Percentiles rank a stretch among this genome's conserved stretches.
Evolutionary conservation across 139 green algal genomes (phyloP).

Genomic region (Chlorella sp.): DNA sequence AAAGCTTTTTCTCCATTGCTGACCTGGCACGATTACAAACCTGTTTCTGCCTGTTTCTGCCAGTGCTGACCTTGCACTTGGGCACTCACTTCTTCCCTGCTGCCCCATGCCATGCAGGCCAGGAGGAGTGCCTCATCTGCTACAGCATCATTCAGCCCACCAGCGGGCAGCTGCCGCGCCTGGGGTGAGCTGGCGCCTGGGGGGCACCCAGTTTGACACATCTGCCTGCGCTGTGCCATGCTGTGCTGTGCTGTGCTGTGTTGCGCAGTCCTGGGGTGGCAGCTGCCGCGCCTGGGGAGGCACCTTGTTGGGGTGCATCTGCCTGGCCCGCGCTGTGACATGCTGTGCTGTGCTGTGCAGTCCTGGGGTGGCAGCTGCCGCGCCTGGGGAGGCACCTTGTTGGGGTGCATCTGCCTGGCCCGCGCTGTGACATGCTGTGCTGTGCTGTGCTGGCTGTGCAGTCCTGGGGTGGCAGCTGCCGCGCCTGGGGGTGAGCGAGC

Average conservation of each 20-base stretch:
- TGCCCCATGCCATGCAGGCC: slow-evolving; percentile 53
- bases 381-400: too few species aligned
- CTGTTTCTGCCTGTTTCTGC: too few species aligned
- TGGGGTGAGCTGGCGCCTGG: slow-evolving; percentile 44
- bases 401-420: too few species aligned
- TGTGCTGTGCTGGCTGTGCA: not conserved
- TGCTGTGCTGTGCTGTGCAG: not conserved
- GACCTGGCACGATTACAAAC: too few species aligned
- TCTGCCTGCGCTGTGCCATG: not conserved
- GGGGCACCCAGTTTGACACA: too few species aligned
- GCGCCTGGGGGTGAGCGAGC: too few species aligned
- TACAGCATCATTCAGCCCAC: slow-evolving; percentile 89
- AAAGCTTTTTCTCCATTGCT: too few species aligned
- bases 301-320: too few species aligned
- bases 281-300: not conserved
- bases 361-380: not conserved
- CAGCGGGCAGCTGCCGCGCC: slow-evolving; percentile 82
- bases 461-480: not conserved
- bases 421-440: not conserved
- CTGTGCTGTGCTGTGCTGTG: not conserved
- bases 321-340: not conserved
- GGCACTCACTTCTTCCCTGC: not conserved
- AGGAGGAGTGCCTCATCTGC: slow-evolving; percentile 98
- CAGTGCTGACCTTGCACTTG: too few species aligned
- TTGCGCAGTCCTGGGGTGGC: too few species aligned